Percentiles rank a stretch among this genome's conserved stretches.
phyloP scores from a whole-genome alignment of 352 stramenopile genomes.

The Pythium pyrilobum region DNA sequence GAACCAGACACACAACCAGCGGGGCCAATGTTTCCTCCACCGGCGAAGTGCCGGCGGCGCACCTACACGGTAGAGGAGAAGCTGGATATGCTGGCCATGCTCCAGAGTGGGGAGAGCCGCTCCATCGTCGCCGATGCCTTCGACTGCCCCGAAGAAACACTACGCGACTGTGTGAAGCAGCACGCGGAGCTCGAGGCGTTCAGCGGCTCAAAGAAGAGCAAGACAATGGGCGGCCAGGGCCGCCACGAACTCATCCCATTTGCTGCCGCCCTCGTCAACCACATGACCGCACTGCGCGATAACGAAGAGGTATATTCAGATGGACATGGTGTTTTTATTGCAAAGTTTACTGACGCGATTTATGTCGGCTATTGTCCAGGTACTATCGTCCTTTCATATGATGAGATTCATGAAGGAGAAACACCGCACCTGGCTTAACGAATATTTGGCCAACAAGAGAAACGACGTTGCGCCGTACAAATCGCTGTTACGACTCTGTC shows the following conservation, averaged over 20 bases:
- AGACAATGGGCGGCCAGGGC: background rate
- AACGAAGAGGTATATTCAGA: background rate
- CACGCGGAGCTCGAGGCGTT: background rate
- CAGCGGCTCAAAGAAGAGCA: background rate
- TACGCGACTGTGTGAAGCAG: background rate
- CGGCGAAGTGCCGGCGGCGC: background rate
- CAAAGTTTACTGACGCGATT: background rate
- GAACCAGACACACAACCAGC: background rate
- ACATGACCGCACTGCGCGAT: background rate
- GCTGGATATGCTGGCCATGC: background rate
- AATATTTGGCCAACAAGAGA: background rate
- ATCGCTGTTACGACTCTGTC: background rate
- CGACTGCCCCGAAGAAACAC: background rate
- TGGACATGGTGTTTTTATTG: background rate
- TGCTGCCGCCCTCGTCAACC: background rate
- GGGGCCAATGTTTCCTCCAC: background rate
- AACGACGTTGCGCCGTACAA: slow-evolving; percentile 3
- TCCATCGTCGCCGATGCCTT: background rate
- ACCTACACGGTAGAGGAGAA: background rate
- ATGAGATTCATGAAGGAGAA: slow-evolving; percentile 6
- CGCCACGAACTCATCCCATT: background rate
- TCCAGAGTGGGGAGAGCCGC: background rate
- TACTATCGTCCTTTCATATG: slow-evolving; percentile 4
- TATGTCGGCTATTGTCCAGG: too few species aligned
- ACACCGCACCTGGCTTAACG: background rate